Evolutionary conservation across 2,329 filamentous ascomycete species (phyloP).

Genomic region (Beauveria sp.): DNA sequence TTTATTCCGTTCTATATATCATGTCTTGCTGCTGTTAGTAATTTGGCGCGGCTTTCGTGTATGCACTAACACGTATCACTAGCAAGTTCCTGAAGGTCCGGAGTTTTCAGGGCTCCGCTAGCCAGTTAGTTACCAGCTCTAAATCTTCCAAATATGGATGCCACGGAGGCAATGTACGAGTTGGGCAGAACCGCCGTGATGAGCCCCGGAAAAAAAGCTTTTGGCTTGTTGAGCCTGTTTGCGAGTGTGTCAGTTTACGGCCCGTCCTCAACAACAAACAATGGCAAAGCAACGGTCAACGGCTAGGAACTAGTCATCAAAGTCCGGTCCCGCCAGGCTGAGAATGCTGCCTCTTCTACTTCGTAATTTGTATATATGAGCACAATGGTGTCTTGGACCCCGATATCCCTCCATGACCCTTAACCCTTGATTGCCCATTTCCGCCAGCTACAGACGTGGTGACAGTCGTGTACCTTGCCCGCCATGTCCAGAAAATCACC

Average conservation of each 20-base stretch:
- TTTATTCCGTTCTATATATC: too few species aligned
- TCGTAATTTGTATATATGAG: not conserved
- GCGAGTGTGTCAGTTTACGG: too few species aligned
- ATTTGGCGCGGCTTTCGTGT: too few species aligned
- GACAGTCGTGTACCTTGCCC: not conserved
- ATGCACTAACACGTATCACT: too few species aligned
- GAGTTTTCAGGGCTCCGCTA: too few species aligned
- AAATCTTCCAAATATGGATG: not conserved
- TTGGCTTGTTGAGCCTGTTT: not conserved
- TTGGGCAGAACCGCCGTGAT: not conserved
- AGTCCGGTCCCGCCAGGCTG: not conserved
- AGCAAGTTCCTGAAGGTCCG: too few species aligned
- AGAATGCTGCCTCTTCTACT: too few species aligned
- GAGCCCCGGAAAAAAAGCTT: not conserved
- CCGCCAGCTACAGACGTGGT: not conserved
- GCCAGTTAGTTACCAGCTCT: not conserved
- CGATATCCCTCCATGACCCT: not conserved
- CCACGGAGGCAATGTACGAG: not conserved
- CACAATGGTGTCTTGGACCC: too few species aligned
- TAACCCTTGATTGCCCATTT: not conserved
- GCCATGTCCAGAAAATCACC: constrained; percentile 14
- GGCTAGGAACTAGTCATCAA: not conserved
- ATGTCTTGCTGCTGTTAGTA: too few species aligned
- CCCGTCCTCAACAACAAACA: not conserved
- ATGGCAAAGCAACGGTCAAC: too few species aligned